Base-by-base conservation (phyloP, 2,329 filamentous ascomycete species). In the Pestalotiopsis sp. region DNA sequence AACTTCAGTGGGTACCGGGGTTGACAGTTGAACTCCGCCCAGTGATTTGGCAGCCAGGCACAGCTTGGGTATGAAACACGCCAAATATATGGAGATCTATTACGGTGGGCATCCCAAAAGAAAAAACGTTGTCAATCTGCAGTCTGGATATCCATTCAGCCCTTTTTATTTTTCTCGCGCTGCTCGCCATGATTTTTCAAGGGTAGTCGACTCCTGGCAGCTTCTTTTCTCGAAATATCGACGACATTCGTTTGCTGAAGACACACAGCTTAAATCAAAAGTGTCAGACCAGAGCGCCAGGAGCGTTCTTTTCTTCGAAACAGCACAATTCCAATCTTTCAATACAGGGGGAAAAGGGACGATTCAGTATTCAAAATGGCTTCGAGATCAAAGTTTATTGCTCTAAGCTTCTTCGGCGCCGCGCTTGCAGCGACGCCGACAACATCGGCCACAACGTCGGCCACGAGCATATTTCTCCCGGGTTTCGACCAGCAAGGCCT, bases 401-500 rank as follows among this genome's bases (percentile, higher is more conserved):
- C 23, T n/a, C 14, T n/a, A 6, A 59, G 23, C 23, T 36, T 27
- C 57, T 25, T 59, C 23, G 23, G 14, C 49, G 36, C 41, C 13
- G 36, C 61, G 14, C 27, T 36, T 27, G 31, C 59, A 39, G 39
- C 39, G 4, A 65, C 62, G 25, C 12, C 36, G 27, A 65, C 62
- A 20, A 25, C 45, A 41, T 31, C 64, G 7, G 17, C 41, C 20
- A 57, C 64, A 25, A 14, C 41, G 12, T 65, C 64, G 20, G 56
- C 61, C 23, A 61, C 57, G 14, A 67, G 65, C 36, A 39, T 67
- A 23, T 67, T 67, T 23, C 56, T 67, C 36, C 65, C 65, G 12
- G 65, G 65, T 14, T 67, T 67, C 31, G 65, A 61, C 5, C 52
- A 39, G 14, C 27, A 45, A 23, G 23, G 52, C 14, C 57, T 67